These are phyloP conservation scores for Talaromyces sp. DNA, from an alignment of 2,329 filamentous ascomycete genomes.

Conservation along the genomic window DNA sequence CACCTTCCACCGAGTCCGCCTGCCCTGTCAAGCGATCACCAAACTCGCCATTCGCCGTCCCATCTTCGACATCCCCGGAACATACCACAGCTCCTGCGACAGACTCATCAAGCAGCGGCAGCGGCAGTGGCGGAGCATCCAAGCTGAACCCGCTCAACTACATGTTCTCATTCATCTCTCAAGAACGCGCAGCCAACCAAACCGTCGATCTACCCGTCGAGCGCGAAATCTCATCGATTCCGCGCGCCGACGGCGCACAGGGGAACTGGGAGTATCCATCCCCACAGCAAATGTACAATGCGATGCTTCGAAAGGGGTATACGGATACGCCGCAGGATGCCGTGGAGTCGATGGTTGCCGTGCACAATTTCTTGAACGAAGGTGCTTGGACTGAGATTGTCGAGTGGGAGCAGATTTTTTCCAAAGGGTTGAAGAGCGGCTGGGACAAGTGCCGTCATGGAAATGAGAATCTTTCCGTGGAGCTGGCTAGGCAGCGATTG, in stretches of 20 bases:
- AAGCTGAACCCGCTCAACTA: constrained; percentile 80
- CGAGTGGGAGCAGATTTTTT: constrained; percentile 85
- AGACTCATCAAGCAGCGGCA: constrained; percentile 32
- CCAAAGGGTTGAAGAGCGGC: constrained; percentile 62
- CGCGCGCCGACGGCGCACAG: constrained; percentile 61
- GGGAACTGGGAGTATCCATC: constrained; percentile 97
- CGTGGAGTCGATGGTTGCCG: constrained; percentile 93
- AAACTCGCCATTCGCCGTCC: constrained; percentile 42
- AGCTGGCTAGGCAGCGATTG: constrained; percentile 48
- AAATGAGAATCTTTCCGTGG: constrained; percentile 57
- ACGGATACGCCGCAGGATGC: constrained; percentile 89
- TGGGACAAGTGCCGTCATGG: constrained; percentile 70
- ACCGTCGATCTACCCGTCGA: constrained; percentile 66
- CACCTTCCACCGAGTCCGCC: constrained; percentile 20
- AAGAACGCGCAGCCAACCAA: constrained; percentile 69
- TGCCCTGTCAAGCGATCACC: constrained; percentile 44
- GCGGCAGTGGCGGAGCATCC: too few species aligned
- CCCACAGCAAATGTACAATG: constrained; percentile 99
- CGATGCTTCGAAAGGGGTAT: constrained; percentile 90
- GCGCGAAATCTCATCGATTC: constrained; percentile 83
- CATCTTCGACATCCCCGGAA: constrained; percentile 27
- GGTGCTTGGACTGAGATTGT: constrained; percentile 95
- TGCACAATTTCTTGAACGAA: constrained; percentile 98
- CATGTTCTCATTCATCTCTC: constrained; percentile 85
- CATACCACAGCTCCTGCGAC: constrained; percentile 25